Evolutionary conservation across 352 stramenopile species (phyloP), one percentile per base, ranked within the genome.

Genomic region (Hyaloperonospora arabidopsidis): DNA sequence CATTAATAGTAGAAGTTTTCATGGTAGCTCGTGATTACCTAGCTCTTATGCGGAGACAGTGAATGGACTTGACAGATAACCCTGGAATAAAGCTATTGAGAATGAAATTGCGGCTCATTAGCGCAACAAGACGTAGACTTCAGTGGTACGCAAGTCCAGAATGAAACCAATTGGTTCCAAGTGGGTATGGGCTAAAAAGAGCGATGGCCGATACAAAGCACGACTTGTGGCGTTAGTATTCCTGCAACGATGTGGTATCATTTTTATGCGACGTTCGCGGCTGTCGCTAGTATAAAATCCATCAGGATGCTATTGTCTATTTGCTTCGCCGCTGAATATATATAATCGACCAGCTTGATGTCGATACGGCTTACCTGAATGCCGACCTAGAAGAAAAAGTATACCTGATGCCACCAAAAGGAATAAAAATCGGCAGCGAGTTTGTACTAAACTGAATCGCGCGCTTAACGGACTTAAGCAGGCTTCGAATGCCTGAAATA

Each of bases 221-320:
- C n/a, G 44, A 10, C 19, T 59, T 4, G 36, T 49, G 0, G 53
- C 36, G 5, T 23, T 49, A 19, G 36, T 21, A 3, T 59, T 54
- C 17, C 38, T 53, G 13, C 53, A 59, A 40, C 48, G 36, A 22
- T 53, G 44, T 17, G 32, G 34, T 18, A 40, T 59, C 2, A 59
- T 25, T 52, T 49, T 38, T 59, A 49, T 12, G 50, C 49, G 40
- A 49, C 40, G 1, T 57, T 49, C 40, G 39, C 50, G 7, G 21
- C 50, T 1, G 53, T 59, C 15, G 53, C 53, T 1, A 59, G 49
- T 45, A 59, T 53, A 35, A 54, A 55, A 18, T 55, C 45, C 1
- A 61, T 61, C 19, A 10, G 38, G 12, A 49, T 51, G 10, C 22
- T 61, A 7, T 39, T 61, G 1, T 34, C 54, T 3, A 35, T 51